phyloP scores from a whole-genome alignment of 202 grass and related monocot species.

The Zizania palustris region DNA sequence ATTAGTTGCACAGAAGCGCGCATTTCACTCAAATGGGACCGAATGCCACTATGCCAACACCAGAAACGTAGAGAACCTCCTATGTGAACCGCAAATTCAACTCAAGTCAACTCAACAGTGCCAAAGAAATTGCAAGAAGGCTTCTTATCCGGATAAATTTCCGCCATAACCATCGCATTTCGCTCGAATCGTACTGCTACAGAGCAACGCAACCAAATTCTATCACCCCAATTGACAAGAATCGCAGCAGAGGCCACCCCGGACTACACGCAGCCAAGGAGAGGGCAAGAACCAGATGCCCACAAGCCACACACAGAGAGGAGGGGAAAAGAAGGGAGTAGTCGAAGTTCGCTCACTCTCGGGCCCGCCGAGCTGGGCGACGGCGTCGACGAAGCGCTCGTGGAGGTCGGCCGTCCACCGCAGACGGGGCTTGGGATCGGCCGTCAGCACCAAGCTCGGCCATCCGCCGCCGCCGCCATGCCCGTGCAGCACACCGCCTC shows the following conservation, averaged over 20 bases:
- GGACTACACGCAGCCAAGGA: background rate
- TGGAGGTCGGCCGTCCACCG: conserved; percentile 79
- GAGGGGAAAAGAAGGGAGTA: background rate
- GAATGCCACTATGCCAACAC: background rate
- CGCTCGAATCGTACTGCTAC: background rate
- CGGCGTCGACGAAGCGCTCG: conserved; percentile 80
- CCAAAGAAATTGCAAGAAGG: background rate
- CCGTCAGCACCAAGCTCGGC: conserved; percentile 64
- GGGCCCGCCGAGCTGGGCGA: conserved; percentile 70
- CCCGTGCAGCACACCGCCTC: conserved; percentile 29
- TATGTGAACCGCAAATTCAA: background rate
- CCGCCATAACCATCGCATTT: background rate
- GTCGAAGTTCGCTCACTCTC: conserved; percentile 53
- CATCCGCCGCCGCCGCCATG: conserved; percentile 32
- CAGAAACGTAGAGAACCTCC: background rate
- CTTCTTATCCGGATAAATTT: background rate
- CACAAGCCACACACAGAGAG: background rate
- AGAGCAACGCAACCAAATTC: background rate
- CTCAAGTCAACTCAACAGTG: background rate
- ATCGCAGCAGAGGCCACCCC: background rate
- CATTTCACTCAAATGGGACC: background rate
- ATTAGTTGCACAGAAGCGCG: background rate
- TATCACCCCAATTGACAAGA: background rate
- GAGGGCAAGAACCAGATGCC: background rate
- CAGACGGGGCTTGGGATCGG: conserved; percentile 73